phyloP scores from a whole-genome alignment of 768 basidiomycete species.

The Termitomyces sp. region DNA sequence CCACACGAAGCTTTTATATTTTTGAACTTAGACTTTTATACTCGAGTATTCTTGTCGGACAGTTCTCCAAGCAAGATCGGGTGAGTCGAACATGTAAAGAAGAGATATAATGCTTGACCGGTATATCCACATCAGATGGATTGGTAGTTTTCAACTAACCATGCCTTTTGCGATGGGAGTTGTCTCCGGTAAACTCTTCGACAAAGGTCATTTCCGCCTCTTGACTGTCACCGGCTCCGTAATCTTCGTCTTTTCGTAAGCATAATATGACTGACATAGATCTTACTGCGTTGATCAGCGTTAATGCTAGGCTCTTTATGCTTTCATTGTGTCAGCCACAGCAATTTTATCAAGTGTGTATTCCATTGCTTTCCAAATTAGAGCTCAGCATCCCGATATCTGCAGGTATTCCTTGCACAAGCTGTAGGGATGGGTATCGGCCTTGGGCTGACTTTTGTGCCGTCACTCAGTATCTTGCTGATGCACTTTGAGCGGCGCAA shows the following conservation, averaged over 20 bases:
- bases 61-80: slow-evolving; percentile 7
- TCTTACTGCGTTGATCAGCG: not conserved
- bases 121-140: slow-evolving; percentile 11
- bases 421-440: slow-evolving; percentile 28
- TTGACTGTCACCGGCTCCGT: slow-evolving; percentile 10
- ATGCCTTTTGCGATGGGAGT: slow-evolving; percentile 15
- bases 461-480: slow-evolving; percentile 33
- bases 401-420: slow-evolving; percentile 18
- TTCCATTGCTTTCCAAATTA: not conserved
- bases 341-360: slow-evolving; percentile 24
- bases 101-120: not conserved
- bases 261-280: not conserved
- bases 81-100: not conserved
- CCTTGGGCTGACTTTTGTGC: slow-evolving; percentile 31
- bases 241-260: slow-evolving; percentile 15
- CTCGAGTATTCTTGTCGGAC: slow-evolving; percentile 3
- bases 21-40: slow-evolving; percentile 8
- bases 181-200: slow-evolving; percentile 13
- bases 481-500: slow-evolving; percentile 34
- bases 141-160: slow-evolving; percentile 17
- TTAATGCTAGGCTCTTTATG: slow-evolving; percentile 24
- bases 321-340: slow-evolving; percentile 29
- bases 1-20: no score
- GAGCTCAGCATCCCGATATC: not conserved
- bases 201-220: not conserved